phyloP scores from a whole-genome alignment of 768 basidiomycete genomes.

The Phallus indusiatus region DNA sequence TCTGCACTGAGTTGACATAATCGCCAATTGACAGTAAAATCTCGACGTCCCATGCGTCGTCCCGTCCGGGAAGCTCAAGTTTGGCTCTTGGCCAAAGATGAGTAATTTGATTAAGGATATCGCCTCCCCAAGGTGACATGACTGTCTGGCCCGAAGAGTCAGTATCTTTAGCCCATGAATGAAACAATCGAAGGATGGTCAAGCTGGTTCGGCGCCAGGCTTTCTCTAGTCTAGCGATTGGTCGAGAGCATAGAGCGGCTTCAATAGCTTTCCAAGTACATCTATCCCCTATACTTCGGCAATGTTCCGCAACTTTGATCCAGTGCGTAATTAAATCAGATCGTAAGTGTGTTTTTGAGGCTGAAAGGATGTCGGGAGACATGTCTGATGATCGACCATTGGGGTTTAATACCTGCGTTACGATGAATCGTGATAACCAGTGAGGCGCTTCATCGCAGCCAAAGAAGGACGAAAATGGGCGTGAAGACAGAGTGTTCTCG shows the following conservation, averaged over 20 bases:
- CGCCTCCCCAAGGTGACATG: constrained; percentile 64
- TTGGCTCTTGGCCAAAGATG: constrained; percentile 38
- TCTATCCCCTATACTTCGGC: constrained; percentile 64
- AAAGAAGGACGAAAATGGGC: constrained; percentile 32
- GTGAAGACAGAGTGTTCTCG: not conserved
- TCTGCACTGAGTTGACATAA: constrained; percentile 43
- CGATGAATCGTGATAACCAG: constrained; percentile 69
- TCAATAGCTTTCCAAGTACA: constrained; percentile 70
- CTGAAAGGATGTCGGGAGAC: constrained; percentile 13
- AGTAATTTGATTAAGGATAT: constrained; percentile 36
- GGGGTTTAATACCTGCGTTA: constrained; percentile 56
- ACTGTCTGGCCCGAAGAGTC: constrained; percentile 35
- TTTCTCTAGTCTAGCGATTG: constrained; percentile 69
- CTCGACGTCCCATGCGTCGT: constrained; percentile 36
- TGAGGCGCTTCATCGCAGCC: constrained; percentile 66
- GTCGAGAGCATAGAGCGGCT: constrained; percentile 61
- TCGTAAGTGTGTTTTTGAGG: constrained; percentile 46
- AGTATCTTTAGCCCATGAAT: constrained; percentile 25
- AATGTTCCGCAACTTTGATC: constrained; percentile 65
- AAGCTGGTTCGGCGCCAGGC: constrained; percentile 71
- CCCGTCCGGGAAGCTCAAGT: constrained; percentile 22
- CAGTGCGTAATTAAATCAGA: constrained; percentile 67
- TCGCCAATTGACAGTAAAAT: constrained; percentile 32
- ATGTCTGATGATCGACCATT: not conserved
- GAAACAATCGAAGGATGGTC: constrained; percentile 42